Evolutionary conservation across 768 basidiomycete genomes (phyloP).

Genomic region (Coprinellus micaceus): DNA sequence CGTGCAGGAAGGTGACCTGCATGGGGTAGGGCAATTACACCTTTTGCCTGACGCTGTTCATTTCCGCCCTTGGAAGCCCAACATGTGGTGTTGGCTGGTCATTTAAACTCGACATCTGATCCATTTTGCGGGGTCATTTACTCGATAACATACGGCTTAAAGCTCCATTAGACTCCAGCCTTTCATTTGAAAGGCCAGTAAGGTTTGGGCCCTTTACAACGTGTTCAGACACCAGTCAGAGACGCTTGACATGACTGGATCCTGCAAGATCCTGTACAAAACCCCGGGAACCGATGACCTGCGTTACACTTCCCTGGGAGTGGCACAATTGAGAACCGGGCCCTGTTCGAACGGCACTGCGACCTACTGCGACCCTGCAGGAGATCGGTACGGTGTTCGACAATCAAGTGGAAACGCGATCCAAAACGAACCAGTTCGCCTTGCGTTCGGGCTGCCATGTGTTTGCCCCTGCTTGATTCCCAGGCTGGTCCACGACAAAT

Average conservation of each 20-base stretch:
- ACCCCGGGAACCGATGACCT: not conserved
- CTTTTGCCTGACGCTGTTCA: not conserved
- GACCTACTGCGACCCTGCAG: not conserved
- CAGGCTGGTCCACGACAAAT: not conserved
- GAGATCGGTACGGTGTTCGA: not conserved
- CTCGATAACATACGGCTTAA: not conserved
- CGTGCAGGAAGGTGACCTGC: not conserved
- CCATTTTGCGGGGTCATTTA: not conserved
- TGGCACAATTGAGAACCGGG: not conserved
- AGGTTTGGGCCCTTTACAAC: not conserved
- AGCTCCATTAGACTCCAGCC: not conserved
- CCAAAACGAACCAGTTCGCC: slow-evolving; percentile 5
- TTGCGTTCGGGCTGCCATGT: not conserved
- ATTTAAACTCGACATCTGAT: no score
- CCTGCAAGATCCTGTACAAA: not conserved
- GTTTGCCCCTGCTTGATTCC: slow-evolving; percentile 5
- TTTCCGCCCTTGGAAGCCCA: not conserved
- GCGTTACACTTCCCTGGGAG: not conserved
- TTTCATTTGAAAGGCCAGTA: not conserved
- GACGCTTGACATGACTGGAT: not conserved
- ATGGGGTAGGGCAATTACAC: not conserved
- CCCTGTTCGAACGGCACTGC: not conserved
- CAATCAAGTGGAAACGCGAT: not conserved
- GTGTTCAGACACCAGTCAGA: not conserved
- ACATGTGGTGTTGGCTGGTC: no score